Base-by-base conservation (phyloP, 352 stramenopile genomes). In the Pythium aphanidermatum region DNA sequence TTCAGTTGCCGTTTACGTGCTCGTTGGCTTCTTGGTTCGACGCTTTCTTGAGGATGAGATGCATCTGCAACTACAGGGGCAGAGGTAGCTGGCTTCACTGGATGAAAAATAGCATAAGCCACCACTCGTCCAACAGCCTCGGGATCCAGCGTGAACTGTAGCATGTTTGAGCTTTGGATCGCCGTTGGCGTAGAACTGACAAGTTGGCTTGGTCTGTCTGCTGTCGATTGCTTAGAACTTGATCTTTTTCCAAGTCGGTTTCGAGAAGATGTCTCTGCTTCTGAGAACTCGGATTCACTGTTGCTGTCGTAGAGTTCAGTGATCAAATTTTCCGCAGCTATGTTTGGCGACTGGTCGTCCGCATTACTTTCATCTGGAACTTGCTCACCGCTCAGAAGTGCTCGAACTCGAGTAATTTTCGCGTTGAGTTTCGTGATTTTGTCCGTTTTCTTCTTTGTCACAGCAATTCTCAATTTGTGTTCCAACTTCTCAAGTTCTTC, bases 401-500 rank as follows among this genome's bases (percentile, higher is more conserved):
- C 81, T 55, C 76, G 88, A 4, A 91, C 73, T 19, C 83, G 67
- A 16, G 51, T 74, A 30, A 95, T 95, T 32, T 95, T 95, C 3
- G 58, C 51, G 36, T 93, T 89, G 13, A 95, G 40, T 39, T 89
- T 91, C 29, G 64, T 60, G 32, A 95, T 95, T 50, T 95, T 95
- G 34, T 95, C 83, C 2, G 67, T 52, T 43, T 95, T 95, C 52
- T 95, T 95, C 61, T 95, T 95, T 12, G 83, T 95, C 47, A 83
- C 65, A 13, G 82, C 81, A 41, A 95, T 95, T 8, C 83, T 77
- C 17, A 95, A 48, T 51, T 95, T 95, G 51, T 95, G 83, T 50
- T 95, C 83, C 36, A 95, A 54, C 45, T 95, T 95, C 38, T 95
- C 83, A 36, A 95, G 36, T 47, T 95, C 83, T 65, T 95, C 83